phyloP scores from a whole-genome alignment of 1,139 yeast genomes.

The Diutina scorzettiae region DNA sequence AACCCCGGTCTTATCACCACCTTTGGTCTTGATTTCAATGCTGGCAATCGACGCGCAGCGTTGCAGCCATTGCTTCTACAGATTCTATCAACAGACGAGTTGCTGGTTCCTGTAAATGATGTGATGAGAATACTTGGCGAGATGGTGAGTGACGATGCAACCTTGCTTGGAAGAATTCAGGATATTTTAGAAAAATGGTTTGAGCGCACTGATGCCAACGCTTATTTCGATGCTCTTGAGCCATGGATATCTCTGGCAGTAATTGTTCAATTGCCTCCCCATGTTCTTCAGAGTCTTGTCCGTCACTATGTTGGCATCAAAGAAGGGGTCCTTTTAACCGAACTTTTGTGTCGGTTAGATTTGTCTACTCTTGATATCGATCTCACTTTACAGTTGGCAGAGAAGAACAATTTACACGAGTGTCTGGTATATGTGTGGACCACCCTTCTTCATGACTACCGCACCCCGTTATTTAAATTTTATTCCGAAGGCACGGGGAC shows the following conservation, averaged over 20 bases:
- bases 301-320: slow-evolving; percentile 28
- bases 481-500: slow-evolving; percentile 17
- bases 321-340: slow-evolving; percentile 43
- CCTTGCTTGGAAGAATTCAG: neutral
- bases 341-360: slow-evolving; percentile 55
- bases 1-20: neutral
- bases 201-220: neutral
- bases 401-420: slow-evolving; percentile 40
- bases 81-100: neutral
- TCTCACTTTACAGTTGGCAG: slow-evolving; percentile 49
- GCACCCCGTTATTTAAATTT: slow-evolving; percentile 54
- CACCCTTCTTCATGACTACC: slow-evolving; percentile 49
- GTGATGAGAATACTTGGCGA: neutral
- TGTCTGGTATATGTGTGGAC: slow-evolving; percentile 62
- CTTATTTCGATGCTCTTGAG: slow-evolving; percentile 41
- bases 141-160: neutral
- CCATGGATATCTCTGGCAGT: slow-evolving; percentile 35
- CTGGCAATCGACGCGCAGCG: neutral
- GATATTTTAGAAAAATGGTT: neutral
- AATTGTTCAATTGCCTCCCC: slow-evolving; percentile 45
- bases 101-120: neutral
- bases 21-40: neutral
- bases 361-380: slow-evolving; percentile 62
- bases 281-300: slow-evolving; percentile 48
- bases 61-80: neutral